Base-by-base conservation (phyloP, 108 stramenopile genomes). In the Cyclotella kingstonii region DNA sequence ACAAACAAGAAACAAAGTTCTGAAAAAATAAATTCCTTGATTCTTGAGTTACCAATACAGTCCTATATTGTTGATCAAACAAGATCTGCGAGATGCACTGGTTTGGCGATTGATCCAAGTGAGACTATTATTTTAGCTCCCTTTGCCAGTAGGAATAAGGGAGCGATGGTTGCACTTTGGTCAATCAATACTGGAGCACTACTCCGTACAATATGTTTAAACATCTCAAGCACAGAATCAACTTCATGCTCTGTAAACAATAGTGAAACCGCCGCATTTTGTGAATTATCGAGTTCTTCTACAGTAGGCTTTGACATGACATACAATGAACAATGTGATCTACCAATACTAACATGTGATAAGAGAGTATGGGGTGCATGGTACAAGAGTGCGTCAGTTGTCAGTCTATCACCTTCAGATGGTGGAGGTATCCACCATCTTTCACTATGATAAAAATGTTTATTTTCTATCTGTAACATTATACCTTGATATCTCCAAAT, bases 361-460 rank as follows among this genome's bases (percentile, higher is more conserved):
- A 49, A n/a, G 0, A 19, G 35, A 18, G 8, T 39, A 33, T 62
- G 30, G 35, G 69, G 69, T 30, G 14, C 55, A 5, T 70, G 69
- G 69, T 70, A 46, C 53, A 70, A 70, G 42, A 70, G 47, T 27
- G 39, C 5, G 10, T 29, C 47, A 3, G 26, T 17, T 2, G 6
- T 22, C 17, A 15, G 29, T 11, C 26, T 22, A 5, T 46, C 40
- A 36, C 60, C 69, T 23, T 4, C 9, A 15, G 51, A 34, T 23
- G 52, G 19, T 39, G 69, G 69, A 26, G 50, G 69, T 5, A 70
- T 70, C 40, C 69, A 70, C 18, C 66, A 68, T 29, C 25, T 66
- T 33, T 10, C 12, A 38, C 8, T 12, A 10, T 8, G 36, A 12
- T 38, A 38, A 12, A 10, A 38, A 38, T 38, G 10, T 38, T 12